These are phyloP conservation scores for Diplodia seriata DNA, from an alignment of 2,329 filamentous ascomycete species.

Conservation along the genomic window DNA sequence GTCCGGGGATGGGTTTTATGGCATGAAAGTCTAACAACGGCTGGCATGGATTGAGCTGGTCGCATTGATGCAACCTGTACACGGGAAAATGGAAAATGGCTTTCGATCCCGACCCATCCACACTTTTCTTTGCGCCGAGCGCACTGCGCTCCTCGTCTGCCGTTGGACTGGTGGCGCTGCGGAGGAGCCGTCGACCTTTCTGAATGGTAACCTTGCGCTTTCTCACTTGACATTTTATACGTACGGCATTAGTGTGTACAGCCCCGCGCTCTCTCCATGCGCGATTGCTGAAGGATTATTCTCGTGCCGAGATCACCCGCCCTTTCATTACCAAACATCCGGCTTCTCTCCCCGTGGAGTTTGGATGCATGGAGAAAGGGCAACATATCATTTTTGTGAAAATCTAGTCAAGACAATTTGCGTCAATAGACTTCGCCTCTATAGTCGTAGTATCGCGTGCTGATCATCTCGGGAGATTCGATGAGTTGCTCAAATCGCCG, in stretches of 20 bases:
- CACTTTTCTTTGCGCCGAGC: constrained; percentile 12
- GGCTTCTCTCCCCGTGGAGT: constrained; percentile 58
- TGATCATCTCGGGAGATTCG: not conserved
- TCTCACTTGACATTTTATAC: not conserved
- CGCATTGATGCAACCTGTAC: constrained; percentile 28
- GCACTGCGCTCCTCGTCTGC: not conserved
- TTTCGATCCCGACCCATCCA: constrained; percentile 30
- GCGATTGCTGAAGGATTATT: constrained; percentile 71
- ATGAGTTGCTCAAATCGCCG: not conserved
- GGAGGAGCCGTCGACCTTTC: not conserved
- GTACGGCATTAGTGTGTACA: constrained; percentile 75
- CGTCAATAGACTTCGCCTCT: too few relatives aligned
- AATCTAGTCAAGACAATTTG: not conserved
- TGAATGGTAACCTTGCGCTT: not conserved
- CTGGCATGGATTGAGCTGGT: constrained; percentile 32
- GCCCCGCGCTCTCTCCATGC: constrained; percentile 66
- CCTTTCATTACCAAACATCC: constrained; percentile 72
- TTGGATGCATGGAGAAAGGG: constrained; percentile 70
- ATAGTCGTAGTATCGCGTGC: not conserved
- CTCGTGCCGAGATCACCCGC: constrained; percentile 68
- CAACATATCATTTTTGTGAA: constrained; percentile 52
- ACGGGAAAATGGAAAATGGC: constrained; percentile 31
- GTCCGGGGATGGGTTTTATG: constrained; percentile 30
- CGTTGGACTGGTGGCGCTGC: not conserved
- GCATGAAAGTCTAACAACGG: constrained; percentile 30